Evolutionary conservation across 148 eudicot genomes (phyloP).

Genomic region (Spergularia bocconei): DNA sequence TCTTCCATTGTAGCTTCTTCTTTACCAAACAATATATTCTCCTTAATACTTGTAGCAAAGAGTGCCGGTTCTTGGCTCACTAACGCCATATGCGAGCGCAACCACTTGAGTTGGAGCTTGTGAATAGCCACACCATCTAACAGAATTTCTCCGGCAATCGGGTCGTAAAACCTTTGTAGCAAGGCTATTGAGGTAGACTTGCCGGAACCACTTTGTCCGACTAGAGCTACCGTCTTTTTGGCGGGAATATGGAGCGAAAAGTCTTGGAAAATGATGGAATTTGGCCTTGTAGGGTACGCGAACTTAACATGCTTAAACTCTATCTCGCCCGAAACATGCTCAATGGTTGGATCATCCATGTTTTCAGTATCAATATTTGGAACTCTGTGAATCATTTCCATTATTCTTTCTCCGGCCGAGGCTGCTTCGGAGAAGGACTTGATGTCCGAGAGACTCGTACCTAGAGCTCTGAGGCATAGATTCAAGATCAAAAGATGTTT

Average conservation of each 20-base stretch:
- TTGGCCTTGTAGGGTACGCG: conserved; percentile 81
- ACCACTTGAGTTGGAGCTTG: conserved; percentile 74
- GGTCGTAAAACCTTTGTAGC: conserved; percentile 79
- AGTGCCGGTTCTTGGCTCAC: conserved; percentile 93
- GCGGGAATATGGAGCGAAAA: conserved; percentile 57
- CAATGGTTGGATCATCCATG: conserved; percentile 44
- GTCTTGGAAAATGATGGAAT: conserved; percentile 47
- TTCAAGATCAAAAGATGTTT: neutral
- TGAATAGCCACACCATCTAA: conserved; percentile 66
- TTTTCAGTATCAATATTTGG: conserved; percentile 70
- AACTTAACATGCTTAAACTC: conserved; percentile 66
- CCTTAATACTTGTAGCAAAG: conserved; percentile 71
- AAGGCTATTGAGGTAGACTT: conserved; percentile 71
- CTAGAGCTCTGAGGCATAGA: conserved; percentile 42
- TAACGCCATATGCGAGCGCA: conserved; percentile 83
- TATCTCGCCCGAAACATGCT: conserved; percentile 49
- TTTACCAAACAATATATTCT: conserved; percentile 83
- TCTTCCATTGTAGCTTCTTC: conserved; percentile 73
- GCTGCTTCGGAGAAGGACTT: conserved; percentile 64
- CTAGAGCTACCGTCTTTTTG: conserved; percentile 63
- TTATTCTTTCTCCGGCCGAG: conserved; percentile 57
- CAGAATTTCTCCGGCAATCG: conserved; percentile 58
- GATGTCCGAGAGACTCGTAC: conserved; percentile 55
- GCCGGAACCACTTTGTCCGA: conserved; percentile 90
- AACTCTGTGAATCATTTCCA: conserved; percentile 54